Percentiles rank a stretch among this genome's conserved stretches.
These are phyloP conservation scores for Botrytis pseudocinerea DNA, from an alignment of 2,329 filamentous ascomycete genomes.

Conservation along the genomic window DNA sequence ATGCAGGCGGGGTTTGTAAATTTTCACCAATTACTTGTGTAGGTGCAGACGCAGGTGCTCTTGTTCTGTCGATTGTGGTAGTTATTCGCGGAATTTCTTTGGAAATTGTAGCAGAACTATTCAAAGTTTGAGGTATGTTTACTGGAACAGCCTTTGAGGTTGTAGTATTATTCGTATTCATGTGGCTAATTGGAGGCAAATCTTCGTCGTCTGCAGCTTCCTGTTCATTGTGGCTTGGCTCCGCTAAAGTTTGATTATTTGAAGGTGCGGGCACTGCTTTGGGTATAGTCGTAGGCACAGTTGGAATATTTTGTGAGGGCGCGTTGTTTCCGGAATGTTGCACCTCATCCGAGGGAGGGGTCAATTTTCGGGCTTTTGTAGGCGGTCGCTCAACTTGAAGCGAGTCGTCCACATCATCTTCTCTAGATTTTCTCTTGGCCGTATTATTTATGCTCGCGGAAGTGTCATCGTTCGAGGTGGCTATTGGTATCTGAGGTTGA, in stretches of 20 bases:
- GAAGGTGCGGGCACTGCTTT: background rate
- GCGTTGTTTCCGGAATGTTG: background rate
- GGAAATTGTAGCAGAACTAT: background rate
- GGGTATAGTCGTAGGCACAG: background rate
- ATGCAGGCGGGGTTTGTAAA: background rate
- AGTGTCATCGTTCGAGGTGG: background rate
- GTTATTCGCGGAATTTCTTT: background rate
- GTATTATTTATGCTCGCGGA: background rate
- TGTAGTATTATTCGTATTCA: background rate
- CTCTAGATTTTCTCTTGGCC: constrained; percentile 9
- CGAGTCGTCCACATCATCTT: background rate
- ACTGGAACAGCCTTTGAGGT: background rate
- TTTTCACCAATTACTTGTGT: background rate
- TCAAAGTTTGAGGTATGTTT: background rate
- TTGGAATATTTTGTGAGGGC: background rate
- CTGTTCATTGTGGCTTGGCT: background rate
- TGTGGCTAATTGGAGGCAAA: background rate
- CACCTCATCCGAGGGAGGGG: constrained; percentile 11
- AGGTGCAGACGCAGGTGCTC: background rate
- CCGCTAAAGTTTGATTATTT: background rate
- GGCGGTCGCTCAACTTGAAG: constrained; percentile 5
- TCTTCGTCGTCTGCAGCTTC: background rate
- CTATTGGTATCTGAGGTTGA: constrained; percentile 1
- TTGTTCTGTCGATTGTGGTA: background rate
- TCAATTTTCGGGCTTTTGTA: constrained; percentile 17